These are phyloP conservation scores for Flagelloscypha sp. DNA, from an alignment of 768 basidiomycete species.

Conservation along the genomic window DNA sequence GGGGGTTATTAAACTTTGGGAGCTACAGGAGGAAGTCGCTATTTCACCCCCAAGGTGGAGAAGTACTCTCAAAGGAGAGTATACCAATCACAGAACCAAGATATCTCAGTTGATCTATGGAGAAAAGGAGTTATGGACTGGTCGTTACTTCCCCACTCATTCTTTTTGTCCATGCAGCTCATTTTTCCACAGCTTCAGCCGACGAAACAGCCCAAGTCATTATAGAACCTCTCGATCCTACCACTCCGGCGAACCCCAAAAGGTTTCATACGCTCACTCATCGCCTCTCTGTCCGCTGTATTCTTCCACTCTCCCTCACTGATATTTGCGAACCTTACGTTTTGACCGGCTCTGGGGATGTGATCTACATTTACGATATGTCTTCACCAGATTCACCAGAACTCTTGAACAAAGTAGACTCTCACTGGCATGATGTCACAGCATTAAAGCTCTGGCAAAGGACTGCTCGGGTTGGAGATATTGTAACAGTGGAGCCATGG, in stretches of 20 bases:
- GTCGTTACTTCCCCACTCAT: slow-evolving; percentile 30
- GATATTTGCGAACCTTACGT: slow-evolving; percentile 65
- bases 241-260: slow-evolving; percentile 19
- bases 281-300: slow-evolving; percentile 56
- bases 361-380: slow-evolving; percentile 74
- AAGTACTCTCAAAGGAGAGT: slow-evolving; percentile 42
- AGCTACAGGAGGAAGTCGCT: slow-evolving; percentile 38
- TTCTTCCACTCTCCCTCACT: slow-evolving; percentile 62
- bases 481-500: slow-evolving; percentile 61
- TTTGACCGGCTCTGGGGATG: slow-evolving; percentile 78
- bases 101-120: slow-evolving; percentile 66
- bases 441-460: slow-evolving; percentile 68
- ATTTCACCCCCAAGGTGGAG: slow-evolving; percentile 37
- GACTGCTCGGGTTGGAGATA: slow-evolving; percentile 33
- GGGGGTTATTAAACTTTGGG: slow-evolving; percentile 83
- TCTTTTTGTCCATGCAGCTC: background rate
- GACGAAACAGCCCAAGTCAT: slow-evolving; percentile 77
- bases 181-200: slow-evolving; percentile 56
- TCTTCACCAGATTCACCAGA: slow-evolving; percentile 61
- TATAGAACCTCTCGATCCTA: slow-evolving; percentile 28
- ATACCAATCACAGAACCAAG: slow-evolving; percentile 72
- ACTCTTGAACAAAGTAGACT: slow-evolving; percentile 67
- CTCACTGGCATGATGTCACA: slow-evolving; percentile 86
- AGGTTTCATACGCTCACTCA: slow-evolving; percentile 48
- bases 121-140: slow-evolving; percentile 81